A percentile compares a stretch with the other conserved stretches of the same genome.
Evolutionary conservation across 2,329 filamentous ascomycete genomes (phyloP).

Genomic region (Ramularia endophylla): DNA sequence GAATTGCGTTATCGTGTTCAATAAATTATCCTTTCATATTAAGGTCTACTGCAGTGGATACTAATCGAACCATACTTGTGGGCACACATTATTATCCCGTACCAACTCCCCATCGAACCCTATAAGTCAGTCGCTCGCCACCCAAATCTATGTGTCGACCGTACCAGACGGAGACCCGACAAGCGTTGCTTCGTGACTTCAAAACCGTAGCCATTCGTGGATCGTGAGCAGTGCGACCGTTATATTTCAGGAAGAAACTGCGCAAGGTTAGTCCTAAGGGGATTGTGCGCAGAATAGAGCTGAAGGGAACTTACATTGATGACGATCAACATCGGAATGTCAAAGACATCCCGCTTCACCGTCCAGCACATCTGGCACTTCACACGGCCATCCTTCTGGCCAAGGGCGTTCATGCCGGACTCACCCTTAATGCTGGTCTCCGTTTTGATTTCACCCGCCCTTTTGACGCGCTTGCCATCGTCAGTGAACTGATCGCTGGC

Average conservation of each 20-base stretch:
- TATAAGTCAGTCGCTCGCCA: too few relatives aligned
- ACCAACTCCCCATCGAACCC: too few relatives aligned
- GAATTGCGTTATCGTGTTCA: too few relatives aligned
- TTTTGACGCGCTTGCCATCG: slow-evolving; percentile 25
- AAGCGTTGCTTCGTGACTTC: too few relatives aligned
- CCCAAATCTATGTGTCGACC: too few relatives aligned
- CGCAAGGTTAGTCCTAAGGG: background rate
- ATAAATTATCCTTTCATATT: too few relatives aligned
- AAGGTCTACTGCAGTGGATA: too few relatives aligned
- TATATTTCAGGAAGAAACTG: slow-evolving; percentile 1
- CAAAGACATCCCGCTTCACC: slow-evolving; percentile 93
- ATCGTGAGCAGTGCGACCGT: background rate
- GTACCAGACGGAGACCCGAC: too few relatives aligned
- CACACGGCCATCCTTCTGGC: slow-evolving; percentile 78
- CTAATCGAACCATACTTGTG: too few relatives aligned
- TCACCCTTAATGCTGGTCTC: slow-evolving; percentile 49
- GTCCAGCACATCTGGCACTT: slow-evolving; percentile 97
- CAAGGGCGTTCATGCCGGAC: slow-evolving; percentile 74
- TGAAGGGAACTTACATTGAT: slow-evolving; percentile 77
- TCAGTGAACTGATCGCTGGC: slow-evolving; percentile 45
- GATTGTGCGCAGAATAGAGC: background rate
- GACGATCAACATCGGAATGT: slow-evolving; percentile 97
- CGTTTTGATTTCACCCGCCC: slow-evolving; percentile 17
- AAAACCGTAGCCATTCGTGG: too few relatives aligned
- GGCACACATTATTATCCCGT: too few relatives aligned